Conservation (phyloP, 2,329 filamentous ascomycete genomes). For the Aspergillus spinulosporus region DNA sequence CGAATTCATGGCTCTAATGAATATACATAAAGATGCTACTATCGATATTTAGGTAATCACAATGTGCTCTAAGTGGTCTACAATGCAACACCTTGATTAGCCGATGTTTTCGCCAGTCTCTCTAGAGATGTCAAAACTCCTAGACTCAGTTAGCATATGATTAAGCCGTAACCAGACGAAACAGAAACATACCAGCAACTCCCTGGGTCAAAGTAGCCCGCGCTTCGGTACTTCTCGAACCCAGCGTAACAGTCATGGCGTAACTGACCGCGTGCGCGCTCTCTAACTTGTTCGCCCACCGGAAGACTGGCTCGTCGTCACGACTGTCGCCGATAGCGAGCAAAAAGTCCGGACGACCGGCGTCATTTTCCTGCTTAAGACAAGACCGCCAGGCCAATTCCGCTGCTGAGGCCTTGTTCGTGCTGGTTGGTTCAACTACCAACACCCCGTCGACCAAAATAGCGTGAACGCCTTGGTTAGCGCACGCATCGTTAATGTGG, state of each 20-base stretch:
- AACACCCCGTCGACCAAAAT: slow-evolving; percentile 77
- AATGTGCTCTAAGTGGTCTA: background rate
- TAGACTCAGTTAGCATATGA: slow-evolving; percentile 24
- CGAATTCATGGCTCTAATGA: background rate
- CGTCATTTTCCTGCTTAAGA: slow-evolving; percentile 52
- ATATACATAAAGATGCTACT: background rate
- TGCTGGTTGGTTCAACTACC: slow-evolving; percentile 79
- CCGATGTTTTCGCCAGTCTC: slow-evolving; percentile 46
- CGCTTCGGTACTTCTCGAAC: slow-evolving; percentile 84
- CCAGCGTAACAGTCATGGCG: slow-evolving; percentile 82
- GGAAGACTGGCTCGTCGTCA: slow-evolving; percentile 91
- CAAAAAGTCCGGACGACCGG: slow-evolving; percentile 70
- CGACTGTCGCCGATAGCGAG: slow-evolving; percentile 88
- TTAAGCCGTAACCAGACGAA: slow-evolving; percentile 1
- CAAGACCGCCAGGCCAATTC: slow-evolving; percentile 68
- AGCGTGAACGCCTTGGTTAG: slow-evolving; percentile 78
- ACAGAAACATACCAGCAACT: slow-evolving; percentile 67
- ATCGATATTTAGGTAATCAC: background rate
- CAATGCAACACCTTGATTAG: background rate
- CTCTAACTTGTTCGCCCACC: slow-evolving; percentile 81
- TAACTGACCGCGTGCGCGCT: slow-evolving; percentile 61
- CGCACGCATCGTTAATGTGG: slow-evolving; percentile 92
- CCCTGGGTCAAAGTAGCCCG: slow-evolving; percentile 83
- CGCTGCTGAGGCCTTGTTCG: slow-evolving; percentile 83
- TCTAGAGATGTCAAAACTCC: slow-evolving; percentile 56